Percentiles rank a stretch among this genome's conserved stretches.
These are phyloP conservation scores for Coemansia sp. DNA, from an alignment of 192 early-diverging fungal species.

Conservation along the genomic window DNA sequence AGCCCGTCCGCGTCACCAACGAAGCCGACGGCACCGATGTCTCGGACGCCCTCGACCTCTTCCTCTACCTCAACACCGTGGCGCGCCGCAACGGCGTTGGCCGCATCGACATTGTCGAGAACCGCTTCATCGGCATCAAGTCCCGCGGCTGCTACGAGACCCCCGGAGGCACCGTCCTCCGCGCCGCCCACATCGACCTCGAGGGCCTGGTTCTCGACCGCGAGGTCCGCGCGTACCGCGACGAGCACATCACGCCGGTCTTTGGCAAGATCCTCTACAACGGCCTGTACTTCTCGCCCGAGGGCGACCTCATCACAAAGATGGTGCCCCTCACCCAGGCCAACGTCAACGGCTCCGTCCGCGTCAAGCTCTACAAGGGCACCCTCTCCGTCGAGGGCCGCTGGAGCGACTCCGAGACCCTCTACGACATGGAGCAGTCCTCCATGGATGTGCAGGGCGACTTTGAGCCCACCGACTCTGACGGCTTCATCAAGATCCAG, in stretches of 20 bases:
- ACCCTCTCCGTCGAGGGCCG: slow-evolving; percentile 88
- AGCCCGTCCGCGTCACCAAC: slow-evolving; percentile 89
- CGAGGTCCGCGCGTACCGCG: slow-evolving; percentile 89
- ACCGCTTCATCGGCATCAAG: slow-evolving; percentile 99
- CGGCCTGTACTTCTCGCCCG: slow-evolving; percentile 95
- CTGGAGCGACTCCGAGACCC: slow-evolving; percentile 72
- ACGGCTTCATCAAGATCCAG: slow-evolving; percentile 98
- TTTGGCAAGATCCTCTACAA: slow-evolving; percentile 86
- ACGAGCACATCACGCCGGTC: slow-evolving; percentile 85
- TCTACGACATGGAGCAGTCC: slow-evolving; percentile 95
- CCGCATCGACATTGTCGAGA: slow-evolving; percentile 99
- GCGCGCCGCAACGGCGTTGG: slow-evolving; percentile 98
- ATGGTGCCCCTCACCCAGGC: slow-evolving; percentile 81
- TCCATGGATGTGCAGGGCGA: slow-evolving; percentile 94
- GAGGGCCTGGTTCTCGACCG: slow-evolving; percentile 96
- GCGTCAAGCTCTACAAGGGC: slow-evolving; percentile 97
- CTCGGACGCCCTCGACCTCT: slow-evolving; percentile 77
- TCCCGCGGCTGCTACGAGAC: slow-evolving; percentile 99
- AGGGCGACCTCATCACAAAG: slow-evolving; percentile 86
- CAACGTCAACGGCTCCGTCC: slow-evolving; percentile 89
- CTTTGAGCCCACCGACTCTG: slow-evolving; percentile 89
- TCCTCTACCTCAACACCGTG: slow-evolving; percentile 94
- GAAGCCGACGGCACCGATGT: slow-evolving; percentile 64
- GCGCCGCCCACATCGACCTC: slow-evolving; percentile 92
- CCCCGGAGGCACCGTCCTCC: slow-evolving; percentile 94